These are phyloP conservation scores for Suaeda aralocaspica DNA, from an alignment of 148 eudicot species.

Conservation along the genomic window DNA sequence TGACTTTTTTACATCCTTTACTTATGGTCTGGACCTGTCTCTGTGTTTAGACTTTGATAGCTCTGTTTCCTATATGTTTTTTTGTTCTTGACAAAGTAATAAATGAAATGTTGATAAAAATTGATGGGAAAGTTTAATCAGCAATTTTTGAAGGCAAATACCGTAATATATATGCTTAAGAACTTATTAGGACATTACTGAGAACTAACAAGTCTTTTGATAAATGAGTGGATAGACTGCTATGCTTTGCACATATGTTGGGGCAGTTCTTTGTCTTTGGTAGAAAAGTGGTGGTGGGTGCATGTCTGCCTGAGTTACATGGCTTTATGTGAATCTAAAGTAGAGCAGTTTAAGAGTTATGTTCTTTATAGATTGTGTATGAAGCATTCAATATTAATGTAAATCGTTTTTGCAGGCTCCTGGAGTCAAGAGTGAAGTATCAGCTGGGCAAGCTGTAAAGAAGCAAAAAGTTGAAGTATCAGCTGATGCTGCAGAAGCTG, in stretches of 20 bases:
- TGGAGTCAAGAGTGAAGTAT: slow-evolving; percentile 49
- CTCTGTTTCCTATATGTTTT: neutral
- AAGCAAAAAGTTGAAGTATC: slow-evolving; percentile 44
- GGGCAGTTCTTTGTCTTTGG: no score
- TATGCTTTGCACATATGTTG: neutral
- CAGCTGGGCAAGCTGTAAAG: slow-evolving; percentile 44
- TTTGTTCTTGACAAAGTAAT: neutral
- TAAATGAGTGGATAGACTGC: neutral
- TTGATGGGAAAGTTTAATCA: neutral
- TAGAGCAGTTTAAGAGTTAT: neutral
- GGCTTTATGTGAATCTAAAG: neutral
- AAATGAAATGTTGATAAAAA: neutral
- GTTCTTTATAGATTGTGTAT: neutral
- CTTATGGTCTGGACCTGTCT: neutral
- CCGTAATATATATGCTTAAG: neutral
- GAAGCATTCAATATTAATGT: neutral
- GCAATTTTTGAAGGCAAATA: neutral
- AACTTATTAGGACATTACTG: neutral
- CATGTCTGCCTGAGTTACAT: no score
- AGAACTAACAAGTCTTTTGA: neutral
- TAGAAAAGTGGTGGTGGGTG: no score
- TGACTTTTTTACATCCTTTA: neutral
- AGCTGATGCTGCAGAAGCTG: slow-evolving; percentile 34
- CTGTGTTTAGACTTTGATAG: neutral
- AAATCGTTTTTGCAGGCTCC: slow-evolving; percentile 49